These are phyloP conservation scores for Begonia peltatifolia DNA, from an alignment of 306 rosid species.

Conservation along the genomic window DNA sequence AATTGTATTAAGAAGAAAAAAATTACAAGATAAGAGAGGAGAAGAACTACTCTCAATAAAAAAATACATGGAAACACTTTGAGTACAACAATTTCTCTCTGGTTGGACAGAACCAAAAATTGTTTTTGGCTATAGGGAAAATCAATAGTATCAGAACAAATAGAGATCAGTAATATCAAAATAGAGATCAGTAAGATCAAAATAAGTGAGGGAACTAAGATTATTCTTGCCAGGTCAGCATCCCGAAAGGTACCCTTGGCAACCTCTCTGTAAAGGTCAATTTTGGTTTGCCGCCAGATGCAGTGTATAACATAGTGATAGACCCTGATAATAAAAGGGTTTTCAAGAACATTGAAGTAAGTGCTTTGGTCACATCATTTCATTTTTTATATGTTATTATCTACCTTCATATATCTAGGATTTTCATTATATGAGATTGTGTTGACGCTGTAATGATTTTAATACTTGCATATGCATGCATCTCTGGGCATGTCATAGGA, in stretches of 20 bases:
- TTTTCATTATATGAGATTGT: not conserved
- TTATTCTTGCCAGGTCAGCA: conserved; percentile 58
- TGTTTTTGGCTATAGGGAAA: too few species aligned
- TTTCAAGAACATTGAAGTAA: conserved; percentile 82
- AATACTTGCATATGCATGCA: conserved; percentile 2
- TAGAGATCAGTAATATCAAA: too few species aligned
- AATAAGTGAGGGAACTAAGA: not conserved
- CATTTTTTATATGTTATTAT: not conserved
- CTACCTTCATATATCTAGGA: not conserved
- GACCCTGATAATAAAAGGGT: conserved; percentile 93
- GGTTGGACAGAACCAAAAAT: too few species aligned
- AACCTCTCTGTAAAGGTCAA: conserved; percentile 58
- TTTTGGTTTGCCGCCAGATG: conserved; percentile 94
- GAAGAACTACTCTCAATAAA: too few species aligned
- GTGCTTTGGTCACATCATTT: not conserved
- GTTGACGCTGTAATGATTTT: too few species aligned
- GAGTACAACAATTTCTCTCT: too few species aligned
- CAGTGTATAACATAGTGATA: conserved; percentile 68
- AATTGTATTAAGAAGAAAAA: too few species aligned
- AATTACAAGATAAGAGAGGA: too few species aligned
- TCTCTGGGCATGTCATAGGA: conserved; percentile 37
- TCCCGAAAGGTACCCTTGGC: conserved; percentile 89
- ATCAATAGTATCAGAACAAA: too few species aligned
- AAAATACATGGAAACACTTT: too few species aligned
- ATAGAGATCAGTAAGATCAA: too few species aligned